Conservation (phyloP, 148 eudicot species). For the Cornus florida region DNA sequence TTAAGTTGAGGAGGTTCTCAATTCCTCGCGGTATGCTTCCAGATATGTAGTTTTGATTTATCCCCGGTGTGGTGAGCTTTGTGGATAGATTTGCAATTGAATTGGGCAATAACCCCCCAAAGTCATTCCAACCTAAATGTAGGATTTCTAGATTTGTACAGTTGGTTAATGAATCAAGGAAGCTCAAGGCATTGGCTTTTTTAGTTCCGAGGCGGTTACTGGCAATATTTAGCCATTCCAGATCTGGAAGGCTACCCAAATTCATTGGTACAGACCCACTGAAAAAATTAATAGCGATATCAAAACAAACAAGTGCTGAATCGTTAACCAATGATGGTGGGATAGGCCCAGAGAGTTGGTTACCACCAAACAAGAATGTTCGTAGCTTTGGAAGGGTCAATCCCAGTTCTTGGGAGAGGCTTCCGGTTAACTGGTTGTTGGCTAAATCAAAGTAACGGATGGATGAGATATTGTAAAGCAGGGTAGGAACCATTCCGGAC, state of each 20-base stretch:
- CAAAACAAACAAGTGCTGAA: background rate
- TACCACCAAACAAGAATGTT: background rate
- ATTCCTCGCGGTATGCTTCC: slow-evolving; percentile 19
- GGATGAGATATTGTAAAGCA: slow-evolving; percentile 15
- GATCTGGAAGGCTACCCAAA: slow-evolving; percentile 3
- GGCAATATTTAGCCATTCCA: background rate
- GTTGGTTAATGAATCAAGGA: slow-evolving; percentile 11
- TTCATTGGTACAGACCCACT: background rate
- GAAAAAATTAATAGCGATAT: background rate
- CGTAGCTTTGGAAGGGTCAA: slow-evolving; percentile 13
- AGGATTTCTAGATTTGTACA: background rate
- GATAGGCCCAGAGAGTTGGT: slow-evolving; percentile 5
- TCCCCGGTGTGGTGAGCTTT: background rate
- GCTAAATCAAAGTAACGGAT: background rate
- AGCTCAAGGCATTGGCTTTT: background rate
- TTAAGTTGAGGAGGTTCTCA: slow-evolving; percentile 12
- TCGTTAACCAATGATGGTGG: slow-evolving; percentile 9
- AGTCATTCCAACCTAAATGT: background rate
- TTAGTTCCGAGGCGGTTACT: background rate
- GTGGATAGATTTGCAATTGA: slow-evolving; percentile 11
- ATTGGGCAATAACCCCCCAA: background rate
- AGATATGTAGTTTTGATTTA: background rate
- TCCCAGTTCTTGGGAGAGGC: slow-evolving; percentile 2
- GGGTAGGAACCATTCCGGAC: background rate
- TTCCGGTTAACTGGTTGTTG: background rate